Percentiles rank a stretch among this genome's conserved stretches.
These are phyloP conservation scores for Mrakia hoshinonis DNA, from an alignment of 768 basidiomycete genomes.

Conservation along the genomic window DNA sequence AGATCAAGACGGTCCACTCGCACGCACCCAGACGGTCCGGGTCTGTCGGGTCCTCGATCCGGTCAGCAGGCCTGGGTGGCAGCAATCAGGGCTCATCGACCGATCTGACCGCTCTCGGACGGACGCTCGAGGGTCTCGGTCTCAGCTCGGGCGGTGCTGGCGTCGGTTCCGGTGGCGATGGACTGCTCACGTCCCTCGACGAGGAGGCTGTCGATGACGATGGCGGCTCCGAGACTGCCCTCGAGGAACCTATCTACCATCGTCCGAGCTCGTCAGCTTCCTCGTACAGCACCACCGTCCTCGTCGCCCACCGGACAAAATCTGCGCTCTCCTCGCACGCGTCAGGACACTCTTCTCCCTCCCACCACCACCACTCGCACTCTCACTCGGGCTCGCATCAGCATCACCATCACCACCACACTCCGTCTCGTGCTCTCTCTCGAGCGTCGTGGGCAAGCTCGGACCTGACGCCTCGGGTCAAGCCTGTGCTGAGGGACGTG, in stretches of 20 bases:
- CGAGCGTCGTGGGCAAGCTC: conserved; percentile 48
- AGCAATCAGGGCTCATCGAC: conserved; percentile 44
- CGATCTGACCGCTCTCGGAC: conserved; percentile 38
- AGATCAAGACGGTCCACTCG: conserved; percentile 52
- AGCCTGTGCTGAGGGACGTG: conserved; percentile 38
- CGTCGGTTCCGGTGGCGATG: background rate
- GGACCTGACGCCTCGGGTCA: conserved; percentile 25
- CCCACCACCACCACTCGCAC: conserved; percentile 36
- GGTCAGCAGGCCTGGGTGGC: conserved; percentile 58
- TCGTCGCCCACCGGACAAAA: conserved; percentile 71
- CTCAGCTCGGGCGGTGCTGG: background rate
- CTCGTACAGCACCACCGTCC: conserved; percentile 48
- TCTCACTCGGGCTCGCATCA: conserved; percentile 51
- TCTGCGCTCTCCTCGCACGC: conserved; percentile 51
- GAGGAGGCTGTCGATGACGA: conserved; percentile 3
- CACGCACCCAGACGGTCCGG: conserved; percentile 51
- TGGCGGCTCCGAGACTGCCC: background rate
- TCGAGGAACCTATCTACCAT: background rate
- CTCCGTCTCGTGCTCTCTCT: conserved; percentile 52
- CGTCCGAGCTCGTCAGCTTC: background rate
- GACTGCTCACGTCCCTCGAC: background rate
- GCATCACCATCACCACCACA: conserved; percentile 62
- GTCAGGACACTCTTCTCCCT: conserved; percentile 41
- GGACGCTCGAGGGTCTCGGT: conserved; percentile 47
- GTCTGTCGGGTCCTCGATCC: conserved; percentile 66